Evolutionary conservation across 768 basidiomycete species (phyloP), one percentile per base, ranked within the genome.

Genomic region (Nidularia pulvinata): DNA sequence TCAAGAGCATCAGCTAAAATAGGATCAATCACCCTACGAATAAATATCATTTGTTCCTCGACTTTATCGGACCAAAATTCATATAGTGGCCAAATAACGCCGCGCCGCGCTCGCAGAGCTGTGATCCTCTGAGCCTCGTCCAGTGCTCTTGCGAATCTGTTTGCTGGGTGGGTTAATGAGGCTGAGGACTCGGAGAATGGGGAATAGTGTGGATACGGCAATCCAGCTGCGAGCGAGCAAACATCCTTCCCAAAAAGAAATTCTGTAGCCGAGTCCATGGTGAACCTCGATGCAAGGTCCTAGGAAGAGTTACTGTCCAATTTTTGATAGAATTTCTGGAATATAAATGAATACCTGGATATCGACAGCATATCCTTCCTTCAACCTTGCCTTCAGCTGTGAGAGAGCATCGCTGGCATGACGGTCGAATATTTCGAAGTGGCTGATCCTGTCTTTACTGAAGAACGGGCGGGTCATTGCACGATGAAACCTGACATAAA

Each of bases 401-500:
- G 57, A 48, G n/a, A 88, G 68, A 1, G 79, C 78, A 34, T 77
- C 68, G 1, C 74, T 68, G 0, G 81, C 72, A 52, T 85, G 83
- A 3, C 69, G 67, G 48, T 78, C 79, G 60, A 85, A 84, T 51
- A 73, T 75, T n/a, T 83, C 79, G 61, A 83, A 83, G 58, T 83
- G 72, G 54, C 72, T 75, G 50, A 83, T 81, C 7, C 79, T 67
- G 19, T 83, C 79, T 51, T 70, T 75, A 57, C 54, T 73, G 68
- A 87, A 86, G 71, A 85, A 86, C 0, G 85, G 85, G 2, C 85
- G 77, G 0, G 82, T 80, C 70, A 86, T 82, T 0, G 74, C 61
- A 11, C 84, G 79, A 57, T 85, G 84, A 64, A 84, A 82, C 58
- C 83, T 83, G 39, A 49, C 14, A 36, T 49, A n/a, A 33, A 44